These are phyloP conservation scores for Aspergillus wentii DNA, from an alignment of 495 filamentous ascomycete species.

Conservation along the genomic window DNA sequence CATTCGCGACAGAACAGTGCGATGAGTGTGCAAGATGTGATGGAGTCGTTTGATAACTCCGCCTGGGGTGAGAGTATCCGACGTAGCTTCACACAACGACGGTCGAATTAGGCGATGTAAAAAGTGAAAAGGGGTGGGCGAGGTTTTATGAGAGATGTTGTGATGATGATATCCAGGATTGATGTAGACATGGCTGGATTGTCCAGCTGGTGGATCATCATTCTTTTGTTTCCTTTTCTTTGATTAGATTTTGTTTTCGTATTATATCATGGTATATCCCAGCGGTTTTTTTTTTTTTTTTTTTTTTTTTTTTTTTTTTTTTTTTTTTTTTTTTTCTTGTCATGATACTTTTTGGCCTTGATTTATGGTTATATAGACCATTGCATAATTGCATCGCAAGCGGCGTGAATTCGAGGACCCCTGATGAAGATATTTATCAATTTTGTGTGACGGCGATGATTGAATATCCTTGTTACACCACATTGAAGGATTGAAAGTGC, in stretches of 20 bases:
- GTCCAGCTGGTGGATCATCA: too few species aligned
- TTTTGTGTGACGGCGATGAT: too few species aligned
- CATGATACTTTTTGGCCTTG: conserved; percentile 1
- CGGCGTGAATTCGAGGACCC: too few species aligned
- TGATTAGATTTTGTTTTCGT: conserved; percentile 1
- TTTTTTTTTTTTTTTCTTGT: conserved; percentile 2
- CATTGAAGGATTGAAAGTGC: too few species aligned
- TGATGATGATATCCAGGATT: conserved; percentile 4
- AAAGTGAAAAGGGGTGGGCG: conserved; percentile 3
- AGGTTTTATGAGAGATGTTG: conserved; percentile 9
- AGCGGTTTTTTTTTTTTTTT: background rate
- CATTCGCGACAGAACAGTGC: conserved; percentile 52
- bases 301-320: conserved; percentile 3
- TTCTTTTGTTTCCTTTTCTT: background rate
- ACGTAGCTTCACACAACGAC: conserved; percentile 76
- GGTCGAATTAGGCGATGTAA: conserved; percentile 37
- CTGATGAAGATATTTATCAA: too few species aligned
- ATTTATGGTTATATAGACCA: too few species aligned
- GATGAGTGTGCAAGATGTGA: conserved; percentile 72
- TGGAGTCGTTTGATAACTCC: conserved; percentile 77
- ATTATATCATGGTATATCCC: too few species aligned
- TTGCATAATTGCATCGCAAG: too few species aligned
- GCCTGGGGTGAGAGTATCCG: conserved; percentile 91
- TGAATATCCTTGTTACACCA: too few species aligned
- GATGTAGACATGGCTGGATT: too few species aligned